Evolutionary conservation across 2,329 filamentous ascomycete species (phyloP).

Genomic region (Rutstroemia sp.): DNA sequence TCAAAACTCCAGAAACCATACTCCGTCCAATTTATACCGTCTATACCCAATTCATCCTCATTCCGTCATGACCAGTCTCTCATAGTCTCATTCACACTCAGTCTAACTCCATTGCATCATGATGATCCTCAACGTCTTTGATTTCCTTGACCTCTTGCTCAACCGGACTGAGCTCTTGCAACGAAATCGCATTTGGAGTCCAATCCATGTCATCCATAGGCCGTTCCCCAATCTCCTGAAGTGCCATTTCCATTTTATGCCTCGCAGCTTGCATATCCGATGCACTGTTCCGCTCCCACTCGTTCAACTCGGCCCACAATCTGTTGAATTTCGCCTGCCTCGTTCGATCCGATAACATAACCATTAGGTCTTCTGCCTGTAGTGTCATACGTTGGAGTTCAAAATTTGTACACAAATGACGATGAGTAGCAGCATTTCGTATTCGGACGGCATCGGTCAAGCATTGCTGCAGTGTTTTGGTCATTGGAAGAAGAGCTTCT

Average conservation of each 20-base stretch:
- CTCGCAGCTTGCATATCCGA: slow-evolving; percentile 17
- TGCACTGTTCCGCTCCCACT: slow-evolving; percentile 20
- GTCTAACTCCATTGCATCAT: slow-evolving; percentile 26
- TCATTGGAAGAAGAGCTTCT: slow-evolving; percentile 15
- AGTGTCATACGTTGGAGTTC: slow-evolving; percentile 23
- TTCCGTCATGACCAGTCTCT: background rate
- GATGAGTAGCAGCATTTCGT: slow-evolving; percentile 26
- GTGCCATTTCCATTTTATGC: slow-evolving; percentile 17
- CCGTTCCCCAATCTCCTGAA: slow-evolving; percentile 24
- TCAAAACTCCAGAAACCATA: background rate
- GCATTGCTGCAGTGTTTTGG: slow-evolving; percentile 16
- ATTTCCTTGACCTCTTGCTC: background rate
- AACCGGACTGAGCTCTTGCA: slow-evolving; percentile 19
- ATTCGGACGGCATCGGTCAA: slow-evolving; percentile 25
- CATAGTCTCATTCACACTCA: background rate
- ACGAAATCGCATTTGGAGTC: slow-evolving; percentile 26
- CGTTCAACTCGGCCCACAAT: slow-evolving; percentile 18
- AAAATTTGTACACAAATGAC: slow-evolving; percentile 25
- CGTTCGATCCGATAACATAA: slow-evolving; percentile 23
- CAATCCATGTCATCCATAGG: slow-evolving; percentile 30
- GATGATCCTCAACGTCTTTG: slow-evolving; percentile 7
- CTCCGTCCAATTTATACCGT: background rate
- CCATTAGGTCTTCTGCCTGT: slow-evolving; percentile 26
- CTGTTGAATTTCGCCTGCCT: slow-evolving; percentile 23
- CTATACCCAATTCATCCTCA: background rate